These are phyloP conservation scores for Chlamydomonas reinhardtii DNA, from an alignment of 163 green algal species.

Conservation along the genomic window DNA sequence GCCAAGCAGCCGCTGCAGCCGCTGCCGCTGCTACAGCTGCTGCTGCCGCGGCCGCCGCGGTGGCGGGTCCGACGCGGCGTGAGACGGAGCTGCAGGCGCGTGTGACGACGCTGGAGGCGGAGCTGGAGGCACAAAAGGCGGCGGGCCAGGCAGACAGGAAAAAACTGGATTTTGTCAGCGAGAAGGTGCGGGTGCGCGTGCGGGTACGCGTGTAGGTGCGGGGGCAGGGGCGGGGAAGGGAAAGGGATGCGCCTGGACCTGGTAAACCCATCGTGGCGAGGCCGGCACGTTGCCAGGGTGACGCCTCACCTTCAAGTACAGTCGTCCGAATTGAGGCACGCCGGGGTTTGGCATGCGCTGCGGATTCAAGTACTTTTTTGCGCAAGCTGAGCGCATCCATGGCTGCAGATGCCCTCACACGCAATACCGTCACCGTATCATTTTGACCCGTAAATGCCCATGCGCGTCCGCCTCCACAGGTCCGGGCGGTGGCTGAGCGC, in stretches of 20 bases:
- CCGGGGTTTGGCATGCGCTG: too few species aligned
- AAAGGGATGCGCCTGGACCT: too few species aligned
- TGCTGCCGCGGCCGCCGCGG: not conserved
- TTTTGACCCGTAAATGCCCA: too few species aligned
- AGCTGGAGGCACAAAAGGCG: slow-evolving; percentile 12
- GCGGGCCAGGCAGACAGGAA: slow-evolving; percentile 25
- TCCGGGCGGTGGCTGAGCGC: slow-evolving; percentile 39
- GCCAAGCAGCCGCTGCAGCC: not conserved
- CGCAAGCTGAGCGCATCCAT: too few species aligned
- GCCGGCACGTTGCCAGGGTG: too few species aligned
- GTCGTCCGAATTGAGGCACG: too few species aligned
- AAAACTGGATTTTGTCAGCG: slow-evolving; percentile 44
- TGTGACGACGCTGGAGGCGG: not conserved
- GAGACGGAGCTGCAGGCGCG: slow-evolving; percentile 12
- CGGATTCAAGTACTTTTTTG: too few species aligned
- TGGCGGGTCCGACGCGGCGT: not conserved
- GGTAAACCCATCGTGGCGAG: too few species aligned
- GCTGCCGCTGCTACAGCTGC: not conserved
- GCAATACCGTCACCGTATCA: too few species aligned
- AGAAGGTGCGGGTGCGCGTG: not conserved
- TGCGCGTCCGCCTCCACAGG: not conserved
- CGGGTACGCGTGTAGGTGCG: not conserved
- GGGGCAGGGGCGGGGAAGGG: too few species aligned
- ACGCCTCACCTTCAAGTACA: too few species aligned
- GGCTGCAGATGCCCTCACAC: too few species aligned